phyloP scores from a whole-genome alignment of 1,284 basidiomycete genomes.

The Termitomyces sp. region DNA sequence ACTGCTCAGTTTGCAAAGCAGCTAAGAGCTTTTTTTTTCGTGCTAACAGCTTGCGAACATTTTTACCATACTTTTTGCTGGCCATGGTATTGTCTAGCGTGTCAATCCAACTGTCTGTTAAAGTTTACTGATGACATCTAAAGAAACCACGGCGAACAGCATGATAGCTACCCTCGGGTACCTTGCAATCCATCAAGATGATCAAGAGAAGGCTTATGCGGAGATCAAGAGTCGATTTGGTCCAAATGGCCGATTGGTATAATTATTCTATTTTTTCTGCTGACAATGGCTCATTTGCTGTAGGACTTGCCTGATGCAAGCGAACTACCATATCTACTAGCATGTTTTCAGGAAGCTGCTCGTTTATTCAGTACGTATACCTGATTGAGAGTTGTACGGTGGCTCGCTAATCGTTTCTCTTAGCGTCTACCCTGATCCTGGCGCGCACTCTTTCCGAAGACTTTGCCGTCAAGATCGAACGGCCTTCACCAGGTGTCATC shows the following conservation, averaged over 20 bases:
- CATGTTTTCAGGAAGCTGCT: constrained; percentile 17
- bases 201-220: constrained; percentile 25
- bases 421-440: constrained; percentile 19
- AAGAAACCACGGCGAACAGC: constrained; percentile 26
- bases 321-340: constrained; percentile 19
- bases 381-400: neutral
- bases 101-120: neutral
- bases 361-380: constrained; percentile 22
- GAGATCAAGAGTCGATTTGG: constrained; percentile 16
- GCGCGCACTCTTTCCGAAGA: constrained; percentile 11
- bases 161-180: constrained; percentile 22
- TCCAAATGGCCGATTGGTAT: neutral
- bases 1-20: neutral
- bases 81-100: constrained; percentile 24
- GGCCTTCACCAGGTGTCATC: constrained; percentile 13
- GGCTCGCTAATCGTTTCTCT: neutral
- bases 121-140: neutral
- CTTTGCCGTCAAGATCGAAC: constrained; percentile 11
- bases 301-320: constrained; percentile 14
- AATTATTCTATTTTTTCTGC: neutral
- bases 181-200: constrained; percentile 25
- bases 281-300: neutral
- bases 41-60: constrained; percentile 24
- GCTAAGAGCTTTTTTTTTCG: neutral
- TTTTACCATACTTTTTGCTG: constrained; percentile 29